A percentile compares a stretch with the other conserved stretches of the same genome.
phyloP scores from a whole-genome alignment of 805 yeast species.

The Candida nitratophila region DNA sequence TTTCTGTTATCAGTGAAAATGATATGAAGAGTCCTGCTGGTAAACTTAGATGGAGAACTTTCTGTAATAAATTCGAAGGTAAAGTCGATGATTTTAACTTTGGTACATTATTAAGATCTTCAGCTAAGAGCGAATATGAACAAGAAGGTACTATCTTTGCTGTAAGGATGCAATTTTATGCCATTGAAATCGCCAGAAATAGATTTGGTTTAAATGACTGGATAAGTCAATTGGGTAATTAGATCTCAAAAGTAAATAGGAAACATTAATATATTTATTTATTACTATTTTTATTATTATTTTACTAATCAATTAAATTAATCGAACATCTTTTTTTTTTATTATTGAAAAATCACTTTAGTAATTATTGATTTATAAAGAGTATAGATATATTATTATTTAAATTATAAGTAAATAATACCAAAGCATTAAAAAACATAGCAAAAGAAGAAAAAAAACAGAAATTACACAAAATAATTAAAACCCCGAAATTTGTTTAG shows the following conservation, averaged over 20 bases:
- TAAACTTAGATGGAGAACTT: slow-evolving; percentile 87
- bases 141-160: slow-evolving; percentile 82
- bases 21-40: slow-evolving; percentile 75
- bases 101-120: slow-evolving; percentile 86
- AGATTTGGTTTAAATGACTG: slow-evolving; percentile 88
- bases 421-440: slow-evolving; percentile 3
- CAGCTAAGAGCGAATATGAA: slow-evolving; percentile 63
- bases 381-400: not conserved
- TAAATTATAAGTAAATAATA: not conserved
- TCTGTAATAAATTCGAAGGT: slow-evolving; percentile 75
- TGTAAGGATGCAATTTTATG: slow-evolving; percentile 91
- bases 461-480: not conserved
- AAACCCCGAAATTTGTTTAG: no score
- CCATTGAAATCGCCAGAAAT: slow-evolving; percentile 91
- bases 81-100: slow-evolving; percentile 85
- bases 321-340: not conserved
- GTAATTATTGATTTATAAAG: not conserved
- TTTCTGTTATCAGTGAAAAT: slow-evolving; percentile 59
- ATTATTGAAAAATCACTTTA: not conserved
- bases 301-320: not conserved
- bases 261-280: no score
- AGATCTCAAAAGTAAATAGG: no score
- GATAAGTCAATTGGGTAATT: slow-evolving; percentile 46
- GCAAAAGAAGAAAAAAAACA: slow-evolving; percentile 1
- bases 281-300: no score